Evolutionary conservation across 2,329 filamentous ascomycete species (phyloP).

Genomic region (Colletotrichum musicola): DNA sequence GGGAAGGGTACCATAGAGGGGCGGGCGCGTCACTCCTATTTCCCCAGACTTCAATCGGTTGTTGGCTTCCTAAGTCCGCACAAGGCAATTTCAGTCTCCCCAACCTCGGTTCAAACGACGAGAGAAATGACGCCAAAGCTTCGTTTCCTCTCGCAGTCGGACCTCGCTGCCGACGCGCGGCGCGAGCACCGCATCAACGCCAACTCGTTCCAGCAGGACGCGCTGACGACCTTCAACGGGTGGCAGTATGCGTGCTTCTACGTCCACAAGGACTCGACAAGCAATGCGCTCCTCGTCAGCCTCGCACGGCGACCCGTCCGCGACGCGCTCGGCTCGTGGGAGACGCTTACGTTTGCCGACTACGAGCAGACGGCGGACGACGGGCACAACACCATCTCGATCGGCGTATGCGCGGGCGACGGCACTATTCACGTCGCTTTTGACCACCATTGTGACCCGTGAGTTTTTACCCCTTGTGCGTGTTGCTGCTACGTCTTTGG

Average conservation of each 20-base stretch:
- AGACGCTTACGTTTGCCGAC: constrained; percentile 27
- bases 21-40: too few relatives aligned
- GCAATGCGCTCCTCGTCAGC: constrained; percentile 20
- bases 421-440: constrained; percentile 34
- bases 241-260: constrained; percentile 37
- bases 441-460: constrained; percentile 37
- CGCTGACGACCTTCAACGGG: constrained; percentile 32
- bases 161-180: constrained; percentile 25
- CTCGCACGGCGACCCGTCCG: constrained; percentile 24
- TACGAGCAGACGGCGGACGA: constrained; percentile 37
- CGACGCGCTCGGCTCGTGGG: constrained; percentile 7
- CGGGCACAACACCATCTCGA: constrained; percentile 37
- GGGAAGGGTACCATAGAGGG: background rate
- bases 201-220: constrained; percentile 37
- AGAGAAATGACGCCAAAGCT: constrained; percentile 6
- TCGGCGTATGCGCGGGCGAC: constrained; percentile 26
- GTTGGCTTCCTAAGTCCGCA: background rate
- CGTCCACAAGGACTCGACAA: constrained; percentile 19
- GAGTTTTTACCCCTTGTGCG: background rate
- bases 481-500: too few relatives aligned
- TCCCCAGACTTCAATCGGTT: background rate
- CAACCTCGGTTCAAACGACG: too few relatives aligned
- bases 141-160: constrained; percentile 18
- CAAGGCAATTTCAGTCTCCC: too few relatives aligned
- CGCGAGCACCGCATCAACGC: constrained; percentile 36